Conservation (phyloP, 2,329 filamentous ascomycete genomes). For the Aspergillus pseudoviridinutans region DNA sequence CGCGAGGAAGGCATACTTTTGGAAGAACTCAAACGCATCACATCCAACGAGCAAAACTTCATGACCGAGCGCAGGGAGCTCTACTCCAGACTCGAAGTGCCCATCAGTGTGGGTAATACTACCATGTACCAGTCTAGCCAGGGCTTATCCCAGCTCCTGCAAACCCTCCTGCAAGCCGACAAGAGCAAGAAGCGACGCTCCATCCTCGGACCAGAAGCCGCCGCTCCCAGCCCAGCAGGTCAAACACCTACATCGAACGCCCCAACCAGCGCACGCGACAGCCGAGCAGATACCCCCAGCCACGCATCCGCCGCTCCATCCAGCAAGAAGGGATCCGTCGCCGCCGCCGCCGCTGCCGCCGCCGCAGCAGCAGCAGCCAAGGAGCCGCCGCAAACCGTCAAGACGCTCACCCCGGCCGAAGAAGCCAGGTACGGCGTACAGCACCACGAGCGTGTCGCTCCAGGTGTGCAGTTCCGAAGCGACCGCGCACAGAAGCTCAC, state of each 20-base stretch:
- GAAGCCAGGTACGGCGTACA: constrained; percentile 78
- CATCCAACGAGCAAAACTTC: constrained; percentile 78
- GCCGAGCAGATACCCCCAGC: constrained; percentile 36
- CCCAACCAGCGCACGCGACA: constrained; percentile 35
- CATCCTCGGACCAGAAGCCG: constrained; percentile 58
- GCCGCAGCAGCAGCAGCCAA: constrained; percentile 29
- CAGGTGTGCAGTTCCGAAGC: constrained; percentile 85
- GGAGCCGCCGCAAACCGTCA: constrained; percentile 52
- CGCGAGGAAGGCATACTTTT: constrained; percentile 88
- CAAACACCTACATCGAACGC: constrained; percentile 43
- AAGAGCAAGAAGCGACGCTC: constrained; percentile 85
- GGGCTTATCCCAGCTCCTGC: constrained; percentile 73
- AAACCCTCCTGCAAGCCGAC: constrained; percentile 77
- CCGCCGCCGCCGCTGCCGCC: constrained; percentile 34
- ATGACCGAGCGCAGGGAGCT: constrained; percentile 85
- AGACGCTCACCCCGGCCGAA: constrained; percentile 70
- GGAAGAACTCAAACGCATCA: constrained; percentile 85
- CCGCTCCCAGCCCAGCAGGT: constrained; percentile 49
- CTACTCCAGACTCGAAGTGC: constrained; percentile 81
- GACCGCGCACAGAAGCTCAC: constrained; percentile 48
- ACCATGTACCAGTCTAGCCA: constrained; percentile 74
- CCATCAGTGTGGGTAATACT: constrained; percentile 65
- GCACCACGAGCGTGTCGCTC: constrained; percentile 77
- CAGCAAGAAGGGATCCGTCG: constrained; percentile 36
- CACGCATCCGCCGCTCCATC: constrained; percentile 13